Evolutionary conservation across 108 stramenopile species (phyloP).

Genomic region (Cyclotella baltica): DNA sequence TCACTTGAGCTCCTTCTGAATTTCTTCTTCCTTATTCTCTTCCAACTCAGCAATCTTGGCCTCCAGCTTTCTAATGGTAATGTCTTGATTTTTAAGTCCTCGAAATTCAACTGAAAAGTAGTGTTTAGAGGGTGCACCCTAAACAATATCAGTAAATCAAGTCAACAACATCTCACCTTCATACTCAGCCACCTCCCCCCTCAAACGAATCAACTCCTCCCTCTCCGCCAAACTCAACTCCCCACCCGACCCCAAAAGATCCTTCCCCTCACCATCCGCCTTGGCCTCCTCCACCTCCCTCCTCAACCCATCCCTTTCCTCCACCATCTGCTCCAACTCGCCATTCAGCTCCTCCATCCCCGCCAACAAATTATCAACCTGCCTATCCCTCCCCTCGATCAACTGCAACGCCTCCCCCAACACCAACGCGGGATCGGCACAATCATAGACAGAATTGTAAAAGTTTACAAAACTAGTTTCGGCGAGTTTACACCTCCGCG

Average conservation of each 20-base stretch:
- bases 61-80: constrained; percentile 91
- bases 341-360: constrained; percentile 68
- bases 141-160: neutral
- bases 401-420: constrained; percentile 54
- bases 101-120: constrained; percentile 79
- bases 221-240: constrained; percentile 2
- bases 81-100: constrained; percentile 90
- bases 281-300: constrained; percentile 56
- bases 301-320: constrained; percentile 27
- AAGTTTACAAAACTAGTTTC: constrained; percentile 65
- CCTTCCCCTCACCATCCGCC: constrained; percentile 12
- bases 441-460: constrained; percentile 59
- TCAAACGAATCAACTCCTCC: constrained; percentile 84
- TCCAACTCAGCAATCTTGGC: constrained; percentile 79
- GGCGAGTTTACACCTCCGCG: constrained; percentile 75
- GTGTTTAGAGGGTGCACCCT: neutral
- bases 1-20: constrained; percentile 71
- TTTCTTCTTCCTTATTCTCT: constrained; percentile 66
- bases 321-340: constrained; percentile 45
- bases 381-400: constrained; percentile 60
- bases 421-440: constrained; percentile 50
- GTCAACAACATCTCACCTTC: constrained; percentile 22
- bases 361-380: constrained; percentile 54
- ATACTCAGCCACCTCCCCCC: constrained; percentile 89
- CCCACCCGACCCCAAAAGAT: constrained; percentile 16